A percentile compares a stretch with the other conserved stretches of the same genome.
phyloP scores from a whole-genome alignment of 257 asterid genomes.

The Scutellaria galericulata region DNA sequence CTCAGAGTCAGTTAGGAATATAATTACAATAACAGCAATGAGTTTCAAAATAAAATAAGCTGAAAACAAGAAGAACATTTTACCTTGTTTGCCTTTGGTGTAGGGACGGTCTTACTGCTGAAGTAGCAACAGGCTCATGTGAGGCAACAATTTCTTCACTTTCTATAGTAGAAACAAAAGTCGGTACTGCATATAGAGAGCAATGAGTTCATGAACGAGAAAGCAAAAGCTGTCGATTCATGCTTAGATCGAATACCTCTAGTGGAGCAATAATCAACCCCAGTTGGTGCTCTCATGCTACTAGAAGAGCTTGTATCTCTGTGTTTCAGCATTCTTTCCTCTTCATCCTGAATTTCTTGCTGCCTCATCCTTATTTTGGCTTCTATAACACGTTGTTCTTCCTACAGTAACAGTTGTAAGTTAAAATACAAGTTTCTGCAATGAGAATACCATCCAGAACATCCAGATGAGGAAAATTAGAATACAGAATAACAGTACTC shows the following conservation, averaged over 20 bases:
- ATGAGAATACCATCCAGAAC: constrained; percentile 22
- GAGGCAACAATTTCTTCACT: constrained; percentile 61
- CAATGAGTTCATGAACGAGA: constrained; percentile 21
- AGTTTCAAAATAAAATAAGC: constrained; percentile 19
- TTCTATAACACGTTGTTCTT: constrained; percentile 96
- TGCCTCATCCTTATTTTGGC: constrained; percentile 98
- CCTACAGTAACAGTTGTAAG: constrained; percentile 56
- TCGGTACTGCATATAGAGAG: constrained; percentile 51
- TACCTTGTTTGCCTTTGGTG: constrained; percentile 83
- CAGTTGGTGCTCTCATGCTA: constrained; percentile 58
- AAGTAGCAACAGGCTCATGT: constrained; percentile 51
- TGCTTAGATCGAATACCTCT: constrained; percentile 54
- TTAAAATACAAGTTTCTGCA: constrained; percentile 11
- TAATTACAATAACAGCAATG: not conserved
- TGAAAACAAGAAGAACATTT: not conserved
- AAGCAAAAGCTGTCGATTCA: not conserved
- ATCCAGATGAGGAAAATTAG: constrained; percentile 1
- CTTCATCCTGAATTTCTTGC: constrained; percentile 92
- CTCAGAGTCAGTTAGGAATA: not conserved
- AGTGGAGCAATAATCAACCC: constrained; percentile 63
- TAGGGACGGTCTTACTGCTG: constrained; percentile 48
- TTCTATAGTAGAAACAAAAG: constrained; percentile 67
- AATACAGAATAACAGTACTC: constrained; percentile 28
- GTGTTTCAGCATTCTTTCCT: constrained; percentile 65
- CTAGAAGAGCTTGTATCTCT: constrained; percentile 68